Percentiles rank a stretch among this genome's conserved stretches.
These are phyloP conservation scores for Phoma sp. DNA, from an alignment of 2,329 filamentous ascomycete species.

Conservation along the genomic window DNA sequence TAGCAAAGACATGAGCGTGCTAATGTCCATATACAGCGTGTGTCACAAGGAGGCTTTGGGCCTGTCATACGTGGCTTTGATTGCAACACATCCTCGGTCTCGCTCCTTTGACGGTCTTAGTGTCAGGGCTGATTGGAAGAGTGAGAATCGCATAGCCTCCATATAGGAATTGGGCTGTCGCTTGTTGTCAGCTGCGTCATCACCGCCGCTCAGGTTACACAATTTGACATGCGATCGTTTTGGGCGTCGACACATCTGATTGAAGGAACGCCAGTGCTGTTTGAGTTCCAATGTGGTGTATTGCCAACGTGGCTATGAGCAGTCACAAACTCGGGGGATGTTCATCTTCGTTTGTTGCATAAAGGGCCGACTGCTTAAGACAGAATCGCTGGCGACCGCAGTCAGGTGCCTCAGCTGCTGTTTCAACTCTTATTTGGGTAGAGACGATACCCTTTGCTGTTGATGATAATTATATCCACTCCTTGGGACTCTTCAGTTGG, in stretches of 20 bases:
- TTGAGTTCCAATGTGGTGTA: constrained; percentile 2
- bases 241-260: constrained; percentile 4
- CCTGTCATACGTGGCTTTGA: constrained; percentile 7
- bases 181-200: constrained; percentile 14
- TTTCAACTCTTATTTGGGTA: neutral
- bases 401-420: neutral
- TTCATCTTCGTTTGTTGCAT: neutral
- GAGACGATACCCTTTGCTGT: too few relatives aligned
- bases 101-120: constrained; percentile 4
- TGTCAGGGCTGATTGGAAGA: constrained; percentile 1
- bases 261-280: constrained; percentile 2
- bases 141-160: constrained; percentile 4
- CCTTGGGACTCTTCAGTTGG: constrained; percentile 25
- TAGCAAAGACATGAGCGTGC: neutral
- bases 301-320: constrained; percentile 9
- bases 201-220: constrained; percentile 5
- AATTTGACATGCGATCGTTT: constrained; percentile 15
- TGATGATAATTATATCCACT: constrained; percentile 23
- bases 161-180: constrained; percentile 2
- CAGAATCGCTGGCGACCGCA: neutral
- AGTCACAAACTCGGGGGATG: neutral
- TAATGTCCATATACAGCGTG: neutral
- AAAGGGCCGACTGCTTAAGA: neutral
- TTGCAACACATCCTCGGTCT: neutral
- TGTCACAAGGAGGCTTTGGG: neutral